Conservation (phyloP, 805 yeast species). For the Yamadazyma insecticola region DNA sequence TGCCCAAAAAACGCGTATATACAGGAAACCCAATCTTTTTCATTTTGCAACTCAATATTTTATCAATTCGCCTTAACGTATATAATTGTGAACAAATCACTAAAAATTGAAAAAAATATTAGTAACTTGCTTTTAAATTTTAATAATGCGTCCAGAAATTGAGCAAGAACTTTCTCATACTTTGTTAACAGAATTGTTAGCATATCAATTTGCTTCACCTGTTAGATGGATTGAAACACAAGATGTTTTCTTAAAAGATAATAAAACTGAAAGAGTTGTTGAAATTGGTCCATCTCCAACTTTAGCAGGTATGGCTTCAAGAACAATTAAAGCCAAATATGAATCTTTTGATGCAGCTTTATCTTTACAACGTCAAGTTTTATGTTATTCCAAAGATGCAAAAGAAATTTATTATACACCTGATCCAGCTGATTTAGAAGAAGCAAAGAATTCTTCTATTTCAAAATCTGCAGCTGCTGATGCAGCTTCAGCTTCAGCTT, state of each 20-base stretch:
- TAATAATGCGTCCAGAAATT: slow-evolving; percentile 79
- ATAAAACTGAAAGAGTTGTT: slow-evolving; percentile 94
- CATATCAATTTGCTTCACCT: slow-evolving; percentile 98
- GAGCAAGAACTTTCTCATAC: slow-evolving; percentile 97
- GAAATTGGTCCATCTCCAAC: slow-evolving; percentile 99
- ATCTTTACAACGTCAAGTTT: slow-evolving; percentile 87
- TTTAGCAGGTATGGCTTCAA: slow-evolving; percentile 96
- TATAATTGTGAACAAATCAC: neutral
- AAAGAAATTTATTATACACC: slow-evolving; percentile 95
- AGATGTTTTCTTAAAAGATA: slow-evolving; percentile 91
- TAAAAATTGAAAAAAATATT: neutral
- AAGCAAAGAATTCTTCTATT: slow-evolving; percentile 10
- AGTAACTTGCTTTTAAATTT: neutral
- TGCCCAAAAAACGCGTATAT: too few relatives aligned
- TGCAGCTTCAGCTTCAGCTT: slow-evolving; percentile 15
- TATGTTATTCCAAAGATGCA: slow-evolving; percentile 93
- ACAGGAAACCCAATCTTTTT: slow-evolving; percentile 2
- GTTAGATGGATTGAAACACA: slow-evolving; percentile 99
- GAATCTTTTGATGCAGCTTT: slow-evolving; percentile 98
- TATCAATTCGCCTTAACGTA: slow-evolving; percentile 2
- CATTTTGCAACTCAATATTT: slow-evolving; percentile 3
- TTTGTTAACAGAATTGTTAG: slow-evolving; percentile 89
- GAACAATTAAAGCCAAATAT: slow-evolving; percentile 92
- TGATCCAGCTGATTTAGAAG: slow-evolving; percentile 55
- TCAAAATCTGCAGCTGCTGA: slow-evolving; percentile 5